phyloP scores from a whole-genome alignment of 2,329 filamentous ascomycete genomes.

The Aspergillus spinulosporus region DNA sequence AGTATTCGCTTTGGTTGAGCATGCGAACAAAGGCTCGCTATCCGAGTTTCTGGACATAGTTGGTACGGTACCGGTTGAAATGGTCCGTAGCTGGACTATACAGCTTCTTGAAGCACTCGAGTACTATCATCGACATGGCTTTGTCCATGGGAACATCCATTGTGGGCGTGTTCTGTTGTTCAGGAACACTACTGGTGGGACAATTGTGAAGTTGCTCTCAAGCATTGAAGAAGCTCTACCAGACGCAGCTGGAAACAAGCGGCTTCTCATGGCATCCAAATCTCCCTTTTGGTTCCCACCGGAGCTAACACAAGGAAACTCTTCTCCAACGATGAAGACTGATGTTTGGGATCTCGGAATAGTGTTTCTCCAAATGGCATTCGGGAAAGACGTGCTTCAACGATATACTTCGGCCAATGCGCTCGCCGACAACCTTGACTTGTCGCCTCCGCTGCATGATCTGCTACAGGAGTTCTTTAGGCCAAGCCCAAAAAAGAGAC shows the following conservation, averaged over 20 bases:
- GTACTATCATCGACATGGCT: constrained; percentile 79
- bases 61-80: constrained; percentile 70
- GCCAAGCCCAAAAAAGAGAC: constrained; percentile 77
- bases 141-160: constrained; percentile 82
- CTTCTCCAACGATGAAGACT: constrained; percentile 65
- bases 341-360: constrained; percentile 96
- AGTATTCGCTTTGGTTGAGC: constrained; percentile 71
- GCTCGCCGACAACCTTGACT: constrained; percentile 67
- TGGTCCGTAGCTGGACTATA: constrained; percentile 84
- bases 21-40: constrained; percentile 79
- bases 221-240: constrained; percentile 53
- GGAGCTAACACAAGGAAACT: constrained; percentile 66
- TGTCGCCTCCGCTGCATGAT: constrained; percentile 76
- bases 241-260: constrained; percentile 46
- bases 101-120: constrained; percentile 86
- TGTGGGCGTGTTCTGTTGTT: constrained; percentile 76
- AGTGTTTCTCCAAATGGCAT: constrained; percentile 89
- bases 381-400: constrained; percentile 74
- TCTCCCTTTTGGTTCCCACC: constrained; percentile 83
- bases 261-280: constrained; percentile 58
- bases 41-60: constrained; percentile 79
- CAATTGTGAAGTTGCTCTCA: constrained; percentile 60
- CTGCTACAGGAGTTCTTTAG: constrained; percentile 83
- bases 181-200: constrained; percentile 65
- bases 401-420: constrained; percentile 77